Conservation (phyloP, 768 basidiomycete genomes). For the Coprinellus micaceus region DNA sequence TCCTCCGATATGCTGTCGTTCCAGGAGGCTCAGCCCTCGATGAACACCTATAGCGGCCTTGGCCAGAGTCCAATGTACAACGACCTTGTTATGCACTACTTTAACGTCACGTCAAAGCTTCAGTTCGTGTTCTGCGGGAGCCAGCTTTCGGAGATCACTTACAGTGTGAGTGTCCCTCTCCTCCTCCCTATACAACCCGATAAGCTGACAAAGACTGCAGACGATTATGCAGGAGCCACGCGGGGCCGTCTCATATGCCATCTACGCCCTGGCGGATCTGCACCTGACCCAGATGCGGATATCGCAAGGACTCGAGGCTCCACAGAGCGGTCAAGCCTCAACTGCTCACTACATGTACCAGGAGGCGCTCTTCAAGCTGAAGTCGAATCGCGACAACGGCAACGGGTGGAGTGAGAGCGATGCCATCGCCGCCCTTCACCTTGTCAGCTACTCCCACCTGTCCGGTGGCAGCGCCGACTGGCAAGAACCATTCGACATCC, state of each 20-base stretch:
- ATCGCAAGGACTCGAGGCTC: conserved; percentile 57
- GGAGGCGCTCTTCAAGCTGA: conserved; percentile 62
- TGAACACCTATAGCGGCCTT: conserved; percentile 19
- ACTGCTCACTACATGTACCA: conserved; percentile 64
- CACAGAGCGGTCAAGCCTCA: conserved; percentile 51
- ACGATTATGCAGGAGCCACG: conserved; percentile 62
- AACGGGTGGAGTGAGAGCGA: conserved; percentile 61
- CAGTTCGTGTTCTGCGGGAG: conserved; percentile 66
- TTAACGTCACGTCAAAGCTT: conserved; percentile 63
- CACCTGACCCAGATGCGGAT: conserved; percentile 63
- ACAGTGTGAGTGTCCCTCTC: conserved; percentile 45
- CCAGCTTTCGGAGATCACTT: conserved; percentile 58
- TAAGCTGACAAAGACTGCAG: conserved; percentile 21
- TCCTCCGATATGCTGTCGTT: conserved; percentile 7
- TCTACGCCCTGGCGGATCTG: conserved; percentile 72
- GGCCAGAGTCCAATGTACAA: conserved; percentile 45
- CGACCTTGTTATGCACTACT: conserved; percentile 70
- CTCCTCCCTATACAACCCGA: not conserved
- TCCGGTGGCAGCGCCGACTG: conserved; percentile 68
- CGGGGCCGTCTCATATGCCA: conserved; percentile 67
- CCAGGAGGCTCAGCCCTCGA: conserved; percentile 1
- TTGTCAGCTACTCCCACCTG: conserved; percentile 70
- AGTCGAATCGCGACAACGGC: conserved; percentile 48
- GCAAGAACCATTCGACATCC: conserved; percentile 64
- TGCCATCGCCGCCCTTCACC: conserved; percentile 74